Percentiles rank a stretch among this genome's conserved stretches.
Conservation (phyloP, 805 yeast species). For the Tetrapisispora taiwanensis region DNA sequence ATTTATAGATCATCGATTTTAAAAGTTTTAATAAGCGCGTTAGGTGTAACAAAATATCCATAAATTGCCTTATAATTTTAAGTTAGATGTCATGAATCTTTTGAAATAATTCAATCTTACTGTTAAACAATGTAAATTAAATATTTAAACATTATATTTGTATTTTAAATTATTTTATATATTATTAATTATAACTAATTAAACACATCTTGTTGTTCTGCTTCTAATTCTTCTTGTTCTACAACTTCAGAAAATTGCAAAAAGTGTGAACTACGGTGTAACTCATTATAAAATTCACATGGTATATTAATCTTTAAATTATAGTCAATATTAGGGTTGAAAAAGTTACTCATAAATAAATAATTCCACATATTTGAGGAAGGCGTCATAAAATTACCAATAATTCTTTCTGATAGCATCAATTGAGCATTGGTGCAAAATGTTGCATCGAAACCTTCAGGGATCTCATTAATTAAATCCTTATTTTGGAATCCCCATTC, state of each 20-base stretch:
- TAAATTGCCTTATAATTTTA: too few relatives aligned
- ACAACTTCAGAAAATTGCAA: conserved; percentile 60
- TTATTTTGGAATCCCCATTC: conserved; percentile 66
- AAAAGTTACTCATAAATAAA: conserved; percentile 77
- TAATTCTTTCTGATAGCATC: conserved; percentile 59
- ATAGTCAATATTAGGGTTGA: conserved; percentile 53
- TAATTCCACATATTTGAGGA: conserved; percentile 82
- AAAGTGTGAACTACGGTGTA: conserved; percentile 86
- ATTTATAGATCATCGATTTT: not conserved
- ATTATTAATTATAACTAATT: conserved; percentile 24
- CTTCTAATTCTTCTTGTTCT: conserved; percentile 44
- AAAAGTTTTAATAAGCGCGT: not conserved
- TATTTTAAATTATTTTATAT: too few relatives aligned
- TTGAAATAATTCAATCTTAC: too few relatives aligned
- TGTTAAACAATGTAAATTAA: too few relatives aligned
- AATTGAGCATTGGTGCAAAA: conserved; percentile 60
- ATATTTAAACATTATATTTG: too few relatives aligned
- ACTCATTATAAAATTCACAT: conserved; percentile 67
- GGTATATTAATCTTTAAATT: conserved; percentile 72
- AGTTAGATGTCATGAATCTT: too few relatives aligned
- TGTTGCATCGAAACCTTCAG: conserved; percentile 54
- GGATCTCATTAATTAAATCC: conserved; percentile 44
- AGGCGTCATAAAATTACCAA: conserved; percentile 83
- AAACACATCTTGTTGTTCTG: conserved; percentile 58
- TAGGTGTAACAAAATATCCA: not conserved